Evolutionary conservation across 2,329 filamentous ascomycete genomes (phyloP).

Genomic region (Pseudogymnoascus sp.): DNA sequence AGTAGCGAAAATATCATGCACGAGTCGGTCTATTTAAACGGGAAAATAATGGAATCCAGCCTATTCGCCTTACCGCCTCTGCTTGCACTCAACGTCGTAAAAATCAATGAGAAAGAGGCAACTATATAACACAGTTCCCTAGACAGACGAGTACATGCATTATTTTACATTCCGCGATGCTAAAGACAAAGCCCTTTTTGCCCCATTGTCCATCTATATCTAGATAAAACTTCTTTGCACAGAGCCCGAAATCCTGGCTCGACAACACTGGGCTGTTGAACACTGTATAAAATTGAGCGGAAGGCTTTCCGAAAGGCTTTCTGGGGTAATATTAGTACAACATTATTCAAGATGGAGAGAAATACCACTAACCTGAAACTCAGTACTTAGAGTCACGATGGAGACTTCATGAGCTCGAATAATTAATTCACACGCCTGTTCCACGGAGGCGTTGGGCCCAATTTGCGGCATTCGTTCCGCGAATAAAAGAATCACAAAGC

Average conservation of each 20-base stretch:
- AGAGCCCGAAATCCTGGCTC: background rate
- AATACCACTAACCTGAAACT: conserved; percentile 32
- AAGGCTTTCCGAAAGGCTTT: background rate
- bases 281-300: background rate
- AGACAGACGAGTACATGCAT: background rate
- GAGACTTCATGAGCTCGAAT: conserved; percentile 43
- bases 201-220: background rate
- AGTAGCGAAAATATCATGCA: background rate
- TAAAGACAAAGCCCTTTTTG: background rate
- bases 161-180: background rate
- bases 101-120: background rate
- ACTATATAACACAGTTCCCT: background rate
- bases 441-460: conserved; percentile 36
- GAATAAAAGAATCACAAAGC: conserved; percentile 40
- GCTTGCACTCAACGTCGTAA: background rate
- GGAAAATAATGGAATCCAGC: background rate
- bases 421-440: conserved; percentile 41
- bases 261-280: background rate
- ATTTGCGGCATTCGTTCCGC: conserved; percentile 39
- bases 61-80: background rate
- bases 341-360: background rate
- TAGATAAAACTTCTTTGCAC: background rate
- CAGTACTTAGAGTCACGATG: conserved; percentile 40
- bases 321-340: background rate
- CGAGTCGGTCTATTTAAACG: background rate